A percentile compares a stretch with the other conserved stretches of the same genome.
Conservation (phyloP, 2,329 filamentous ascomycete genomes). For the Pseudodiploospora longispora region DNA sequence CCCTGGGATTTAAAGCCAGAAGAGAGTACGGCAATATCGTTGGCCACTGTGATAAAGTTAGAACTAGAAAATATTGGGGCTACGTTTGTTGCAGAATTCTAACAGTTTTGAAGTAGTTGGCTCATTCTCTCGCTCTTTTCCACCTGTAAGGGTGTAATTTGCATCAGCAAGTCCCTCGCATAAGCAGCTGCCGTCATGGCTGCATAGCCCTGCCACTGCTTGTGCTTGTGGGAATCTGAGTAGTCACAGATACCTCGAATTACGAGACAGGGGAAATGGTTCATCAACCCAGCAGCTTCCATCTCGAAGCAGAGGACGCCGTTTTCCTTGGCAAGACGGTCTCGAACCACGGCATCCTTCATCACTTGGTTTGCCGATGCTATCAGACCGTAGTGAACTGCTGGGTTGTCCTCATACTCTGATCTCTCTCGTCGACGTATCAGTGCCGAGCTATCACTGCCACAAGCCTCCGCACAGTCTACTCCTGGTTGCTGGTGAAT, state of each 20-base stretch:
- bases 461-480: background rate
- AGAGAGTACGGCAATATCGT: too few relatives aligned
- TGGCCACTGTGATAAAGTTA: too few relatives aligned
- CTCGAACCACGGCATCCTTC: conserved; percentile 20
- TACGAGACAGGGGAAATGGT: conserved; percentile 20
- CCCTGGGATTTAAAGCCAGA: too few relatives aligned
- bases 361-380: conserved; percentile 26
- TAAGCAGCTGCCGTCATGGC: conserved; percentile 23
- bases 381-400: conserved; percentile 12
- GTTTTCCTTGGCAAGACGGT: conserved; percentile 15
- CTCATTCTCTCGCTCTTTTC: too few relatives aligned
- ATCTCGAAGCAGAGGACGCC: conserved; percentile 17
- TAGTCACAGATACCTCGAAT: conserved; percentile 30
- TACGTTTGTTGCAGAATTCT: too few relatives aligned
- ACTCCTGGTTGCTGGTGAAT: conserved; percentile 7
- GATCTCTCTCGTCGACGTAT: background rate
- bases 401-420: background rate
- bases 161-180: conserved; percentile 12
- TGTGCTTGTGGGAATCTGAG: conserved; percentile 28
- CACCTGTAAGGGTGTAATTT: conserved; percentile 5
- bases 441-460: conserved; percentile 1
- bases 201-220: conserved; percentile 27
- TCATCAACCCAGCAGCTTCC: conserved; percentile 17
- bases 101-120: too few relatives aligned
- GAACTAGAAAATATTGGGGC: too few relatives aligned